phyloP scores from a whole-genome alignment of 2,329 filamentous ascomycete species.

The Lecanosticta acicola region DNA sequence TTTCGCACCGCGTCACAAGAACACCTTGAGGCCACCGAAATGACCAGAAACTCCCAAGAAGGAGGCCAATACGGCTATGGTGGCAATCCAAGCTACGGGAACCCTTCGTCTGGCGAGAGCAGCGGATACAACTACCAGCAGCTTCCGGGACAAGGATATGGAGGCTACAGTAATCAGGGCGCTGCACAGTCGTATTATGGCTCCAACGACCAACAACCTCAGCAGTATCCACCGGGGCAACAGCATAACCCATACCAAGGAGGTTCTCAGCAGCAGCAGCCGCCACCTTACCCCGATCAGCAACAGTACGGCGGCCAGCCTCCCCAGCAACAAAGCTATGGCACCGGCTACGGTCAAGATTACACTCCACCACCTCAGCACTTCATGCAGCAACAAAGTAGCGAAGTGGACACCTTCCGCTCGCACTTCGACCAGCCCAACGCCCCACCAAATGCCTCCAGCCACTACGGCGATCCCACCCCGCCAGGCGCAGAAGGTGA shows the following conservation, averaged over 20 bases:
- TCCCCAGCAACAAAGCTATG: conserved; percentile 9
- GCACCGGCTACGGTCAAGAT: conserved; percentile 5
- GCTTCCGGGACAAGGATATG: conserved; percentile 7
- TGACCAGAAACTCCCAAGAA: conserved; percentile 19
- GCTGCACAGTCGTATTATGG: conserved; percentile 28
- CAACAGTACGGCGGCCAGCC: conserved; percentile 15
- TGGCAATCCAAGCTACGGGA: conserved; percentile 9
- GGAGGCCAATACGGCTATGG: conserved; percentile 13
- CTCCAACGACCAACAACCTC: conserved; percentile 26
- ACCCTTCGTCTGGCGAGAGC: conserved; percentile 9
- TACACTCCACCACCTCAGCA: conserved; percentile 12
- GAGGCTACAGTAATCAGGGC: conserved; percentile 10
- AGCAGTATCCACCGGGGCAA: conserved; percentile 21
- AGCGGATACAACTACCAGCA: conserved; percentile 9
- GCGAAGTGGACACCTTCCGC: conserved; percentile 18
- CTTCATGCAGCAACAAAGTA: conserved; percentile 19
- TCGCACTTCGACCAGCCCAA: conserved; percentile 18
- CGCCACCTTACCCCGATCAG: conserved; percentile 14
- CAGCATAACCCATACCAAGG: conserved; percentile 7
- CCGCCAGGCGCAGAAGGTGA: conserved; percentile 39
- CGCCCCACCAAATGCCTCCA: conserved; percentile 7
- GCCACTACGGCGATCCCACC: conserved; percentile 9
- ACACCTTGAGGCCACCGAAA: background rate
- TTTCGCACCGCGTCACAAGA: background rate
- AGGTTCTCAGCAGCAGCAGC: conserved; percentile 3